Base-by-base conservation (phyloP, 108 stramenopile genomes). In the Skeletonema tropicum region DNA sequence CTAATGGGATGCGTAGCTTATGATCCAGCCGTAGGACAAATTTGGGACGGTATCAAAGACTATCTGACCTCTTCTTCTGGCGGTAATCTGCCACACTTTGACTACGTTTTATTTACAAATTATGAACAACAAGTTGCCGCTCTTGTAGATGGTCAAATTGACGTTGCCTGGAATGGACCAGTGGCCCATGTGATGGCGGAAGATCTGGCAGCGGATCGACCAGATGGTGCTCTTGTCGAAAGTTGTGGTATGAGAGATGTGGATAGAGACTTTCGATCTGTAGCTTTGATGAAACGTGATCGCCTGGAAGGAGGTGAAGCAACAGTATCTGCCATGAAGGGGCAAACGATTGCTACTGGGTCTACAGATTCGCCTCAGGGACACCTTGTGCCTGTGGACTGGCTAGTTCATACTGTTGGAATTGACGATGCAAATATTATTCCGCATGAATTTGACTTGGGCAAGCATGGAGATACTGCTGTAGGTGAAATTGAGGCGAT, bases 401-500 rank as follows among this genome's bases (percentile, higher is more conserved):
- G 57, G 25, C 65, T 80, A 19, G 39, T 45, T 25, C 66, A 48
- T 17, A 58, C 63, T 0, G 29, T 63, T 39, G 26, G 42, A 4
- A 21, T 63, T 8, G 9, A 57, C 13, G 33, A 71, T 38, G 23
- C 26, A 61, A 23, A 3, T 12, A 41, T 71, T 61, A 45, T 64
- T 7, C 70, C 70, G 13, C 17, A 74, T 25, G 73, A 74, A 15
- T 25, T 13, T 12, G 79, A 80, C 65, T 39, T 80, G 67, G 79
- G 79, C 23, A 80, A 80, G 60, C 79, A 80, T 62, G 79, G 79
- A 42, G 79, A 80, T 66, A 80, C 79, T 26, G 79, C 79, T 41
- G 39, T 69, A 6, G 79, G 79, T n/a, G 79, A 80, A 32, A 33
- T 80, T 30, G 48, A 46, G 25, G 79, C 79, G 33, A 59, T 80